Conservation (phyloP, 2,329 filamentous ascomycete genomes). For the Hirsutella rhossiliensis region DNA sequence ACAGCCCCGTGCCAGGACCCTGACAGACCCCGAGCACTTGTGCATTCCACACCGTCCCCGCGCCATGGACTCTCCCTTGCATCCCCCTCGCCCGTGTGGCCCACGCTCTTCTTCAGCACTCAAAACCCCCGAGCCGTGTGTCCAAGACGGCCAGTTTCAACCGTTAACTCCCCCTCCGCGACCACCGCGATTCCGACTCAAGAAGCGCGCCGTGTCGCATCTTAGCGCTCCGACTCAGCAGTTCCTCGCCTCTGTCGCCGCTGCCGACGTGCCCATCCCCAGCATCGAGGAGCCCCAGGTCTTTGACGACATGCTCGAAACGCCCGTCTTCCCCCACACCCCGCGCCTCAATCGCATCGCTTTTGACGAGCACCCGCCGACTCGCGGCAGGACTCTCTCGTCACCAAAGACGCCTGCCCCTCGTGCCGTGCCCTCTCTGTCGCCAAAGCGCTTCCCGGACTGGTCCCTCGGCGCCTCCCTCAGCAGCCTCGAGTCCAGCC, state of each 20-base stretch:
- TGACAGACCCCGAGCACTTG: constrained; percentile 1
- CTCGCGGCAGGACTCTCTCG: constrained; percentile 32
- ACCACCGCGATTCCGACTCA: constrained; percentile 41
- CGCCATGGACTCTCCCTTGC: constrained; percentile 31
- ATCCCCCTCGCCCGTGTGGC: constrained; percentile 31
- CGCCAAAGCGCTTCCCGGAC: constrained; percentile 39
- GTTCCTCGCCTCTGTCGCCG: constrained; percentile 55
- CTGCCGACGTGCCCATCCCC: constrained; percentile 51
- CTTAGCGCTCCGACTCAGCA: constrained; percentile 49
- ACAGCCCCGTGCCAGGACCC: constrained; percentile 4
- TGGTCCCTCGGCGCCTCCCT: constrained; percentile 46
- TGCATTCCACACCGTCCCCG: constrained; percentile 10
- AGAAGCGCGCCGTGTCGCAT: constrained; percentile 40
- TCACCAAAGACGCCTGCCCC: constrained; percentile 49
- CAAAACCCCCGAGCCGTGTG: constrained; percentile 40
- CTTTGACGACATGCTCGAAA: constrained; percentile 30
- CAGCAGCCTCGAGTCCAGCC: constrained; percentile 45
- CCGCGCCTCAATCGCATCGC: constrained; percentile 19
- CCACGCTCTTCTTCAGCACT: constrained; percentile 27
- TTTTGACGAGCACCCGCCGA: constrained; percentile 14
- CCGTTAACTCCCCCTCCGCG: constrained; percentile 39
- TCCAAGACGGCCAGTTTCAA: constrained; percentile 17
- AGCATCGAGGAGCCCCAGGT: constrained; percentile 48
- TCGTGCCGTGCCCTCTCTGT: constrained; percentile 28
- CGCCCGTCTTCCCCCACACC: constrained; percentile 16